A percentile compares a stretch with the other conserved stretches of the same genome.
phyloP scores from a whole-genome alignment of 2,329 filamentous ascomycete genomes.

The Byssochlamys sp. region DNA sequence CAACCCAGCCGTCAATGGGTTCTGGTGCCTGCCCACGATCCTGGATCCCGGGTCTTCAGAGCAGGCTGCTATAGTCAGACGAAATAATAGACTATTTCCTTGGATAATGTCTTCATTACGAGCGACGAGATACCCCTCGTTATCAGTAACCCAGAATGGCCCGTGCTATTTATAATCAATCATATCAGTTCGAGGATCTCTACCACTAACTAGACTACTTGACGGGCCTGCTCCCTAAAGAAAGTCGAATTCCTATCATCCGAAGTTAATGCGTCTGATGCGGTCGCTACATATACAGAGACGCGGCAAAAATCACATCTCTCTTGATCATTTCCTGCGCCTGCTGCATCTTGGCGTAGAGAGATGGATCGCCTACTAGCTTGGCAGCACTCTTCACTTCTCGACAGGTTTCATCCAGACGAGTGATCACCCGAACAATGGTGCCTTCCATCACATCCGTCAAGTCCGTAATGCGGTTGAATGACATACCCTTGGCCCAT shows the following conservation, averaged over 20 bases:
- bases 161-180: neutral
- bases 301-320: slow-evolving; percentile 84
- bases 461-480: slow-evolving; percentile 91
- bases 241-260: too few species aligned
- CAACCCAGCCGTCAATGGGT: neutral
- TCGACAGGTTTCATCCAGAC: slow-evolving; percentile 88
- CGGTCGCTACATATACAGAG: slow-evolving; percentile 64
- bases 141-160: neutral
- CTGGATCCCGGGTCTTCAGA: neutral
- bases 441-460: slow-evolving; percentile 96
- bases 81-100: too few species aligned
- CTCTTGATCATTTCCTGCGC: slow-evolving; percentile 97
- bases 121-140: neutral
- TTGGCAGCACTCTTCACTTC: slow-evolving; percentile 96
- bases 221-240: too few species aligned
- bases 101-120: too few species aligned
- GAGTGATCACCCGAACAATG: slow-evolving; percentile 87
- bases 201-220: too few species aligned
- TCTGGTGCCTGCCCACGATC: neutral
- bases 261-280: neutral
- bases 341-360: slow-evolving; percentile 93
- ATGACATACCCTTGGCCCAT: slow-evolving; percentile 95
- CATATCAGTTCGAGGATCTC: too few species aligned
- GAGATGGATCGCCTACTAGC: slow-evolving; percentile 83
- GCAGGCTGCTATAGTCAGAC: neutral